Conservation (phyloP, 75 land plant species). For the Chamaecyparis obtusa region DNA sequence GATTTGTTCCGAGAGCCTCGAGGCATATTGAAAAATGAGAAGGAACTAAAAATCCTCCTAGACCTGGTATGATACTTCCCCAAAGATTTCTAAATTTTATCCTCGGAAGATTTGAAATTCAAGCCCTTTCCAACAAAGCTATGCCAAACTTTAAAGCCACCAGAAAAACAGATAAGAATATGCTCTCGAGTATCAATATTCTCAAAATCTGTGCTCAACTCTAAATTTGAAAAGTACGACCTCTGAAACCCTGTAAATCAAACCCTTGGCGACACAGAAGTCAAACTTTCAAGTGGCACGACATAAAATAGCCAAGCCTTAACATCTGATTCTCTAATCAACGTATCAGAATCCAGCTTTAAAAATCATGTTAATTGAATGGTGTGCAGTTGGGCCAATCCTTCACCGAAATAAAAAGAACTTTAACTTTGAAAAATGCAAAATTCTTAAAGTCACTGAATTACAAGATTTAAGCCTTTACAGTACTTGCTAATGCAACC, state of each 20-base stretch:
- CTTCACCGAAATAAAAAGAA: neutral
- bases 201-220: neutral
- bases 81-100: neutral
- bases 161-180: neutral
- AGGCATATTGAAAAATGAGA: neutral
- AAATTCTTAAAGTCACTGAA: neutral
- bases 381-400: neutral
- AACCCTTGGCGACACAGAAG: neutral
- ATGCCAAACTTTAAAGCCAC: neutral
- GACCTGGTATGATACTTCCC: neutral
- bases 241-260: neutral
- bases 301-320: neutral
- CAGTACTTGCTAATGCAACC: neutral
- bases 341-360: neutral
- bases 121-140: neutral
- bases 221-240: neutral
- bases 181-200: neutral
- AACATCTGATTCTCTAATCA: no score
- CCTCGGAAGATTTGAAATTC: neutral
- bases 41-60: neutral
- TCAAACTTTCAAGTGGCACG: neutral
- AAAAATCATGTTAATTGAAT: neutral
- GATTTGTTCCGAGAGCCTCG: slow-evolving; percentile 7
- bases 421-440: neutral
- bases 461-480: neutral